Conservation (phyloP, 257 asterid species). For the Ilex asprella region DNA sequence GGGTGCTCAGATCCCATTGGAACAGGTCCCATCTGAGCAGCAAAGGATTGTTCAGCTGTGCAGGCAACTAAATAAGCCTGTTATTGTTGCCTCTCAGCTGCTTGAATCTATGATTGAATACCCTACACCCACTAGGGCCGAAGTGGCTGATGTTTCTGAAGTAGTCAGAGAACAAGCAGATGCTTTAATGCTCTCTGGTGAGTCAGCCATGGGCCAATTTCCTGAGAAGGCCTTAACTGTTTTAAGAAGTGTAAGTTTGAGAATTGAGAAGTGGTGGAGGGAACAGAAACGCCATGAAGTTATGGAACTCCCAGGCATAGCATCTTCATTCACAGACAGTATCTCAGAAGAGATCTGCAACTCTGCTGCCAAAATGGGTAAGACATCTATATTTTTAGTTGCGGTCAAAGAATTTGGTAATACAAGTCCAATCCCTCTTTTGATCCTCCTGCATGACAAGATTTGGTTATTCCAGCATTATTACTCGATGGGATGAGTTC, state of each 20-base stretch:
- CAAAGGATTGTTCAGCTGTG: constrained; percentile 79
- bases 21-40: constrained; percentile 97
- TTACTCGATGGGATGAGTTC: too few relatives aligned
- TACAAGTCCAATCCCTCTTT: too few relatives aligned
- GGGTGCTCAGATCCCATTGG: constrained; percentile 96
- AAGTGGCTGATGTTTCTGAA: constrained; percentile 98
- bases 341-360: constrained; percentile 97
- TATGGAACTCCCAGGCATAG: constrained; percentile 69
- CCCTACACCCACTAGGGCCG: constrained; percentile 99
- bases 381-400: constrained; percentile 17
- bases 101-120: constrained; percentile 99
- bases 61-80: constrained; percentile 86
- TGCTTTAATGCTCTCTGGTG: constrained; percentile 98
- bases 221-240: constrained; percentile 96
- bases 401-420: too few relatives aligned
- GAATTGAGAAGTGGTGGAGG: constrained; percentile 98
- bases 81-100: constrained; percentile 91
- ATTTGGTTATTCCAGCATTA: too few relatives aligned
- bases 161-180: constrained; percentile 93
- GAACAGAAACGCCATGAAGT: constrained; percentile 77
- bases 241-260: constrained; percentile 84
- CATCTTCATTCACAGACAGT: constrained; percentile 73
- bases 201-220: constrained; percentile 98
- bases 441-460: too few relatives aligned
- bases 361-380: constrained; percentile 99